Evolutionary conservation across 768 basidiomycete species (phyloP).

Genomic region (Fistulinella prunicolor): DNA sequence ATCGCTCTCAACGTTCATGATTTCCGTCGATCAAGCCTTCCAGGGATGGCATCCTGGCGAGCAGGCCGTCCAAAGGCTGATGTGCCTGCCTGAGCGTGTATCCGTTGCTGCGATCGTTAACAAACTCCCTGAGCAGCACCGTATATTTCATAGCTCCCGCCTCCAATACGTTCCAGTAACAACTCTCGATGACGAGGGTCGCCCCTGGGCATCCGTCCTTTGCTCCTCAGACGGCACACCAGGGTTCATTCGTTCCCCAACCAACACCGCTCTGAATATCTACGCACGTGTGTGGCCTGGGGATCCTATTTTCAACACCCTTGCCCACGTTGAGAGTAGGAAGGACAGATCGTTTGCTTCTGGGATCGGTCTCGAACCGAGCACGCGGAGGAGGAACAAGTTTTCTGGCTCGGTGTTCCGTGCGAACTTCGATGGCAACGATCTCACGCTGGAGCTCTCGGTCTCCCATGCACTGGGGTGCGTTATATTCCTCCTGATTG

Average conservation of each 20-base stretch:
- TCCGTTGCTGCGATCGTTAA: constrained; percentile 22
- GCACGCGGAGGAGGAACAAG: constrained; percentile 59
- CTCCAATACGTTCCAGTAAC: constrained; percentile 32
- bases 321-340: constrained; percentile 9
- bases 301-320: constrained; percentile 49
- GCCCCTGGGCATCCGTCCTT: constrained; percentile 35
- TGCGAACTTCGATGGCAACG: constrained; percentile 27
- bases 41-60: constrained; percentile 45
- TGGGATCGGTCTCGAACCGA: constrained; percentile 58
- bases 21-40: constrained; percentile 16
- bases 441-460: constrained; percentile 37
- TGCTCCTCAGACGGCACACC: constrained; percentile 26
- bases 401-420: constrained; percentile 49
- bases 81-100: constrained; percentile 24
- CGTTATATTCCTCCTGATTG: constrained; percentile 10
- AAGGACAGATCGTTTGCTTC: constrained; percentile 39
- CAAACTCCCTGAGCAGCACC: constrained; percentile 31
- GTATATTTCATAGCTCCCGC: constrained; percentile 30
- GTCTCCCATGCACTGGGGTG: constrained; percentile 63
- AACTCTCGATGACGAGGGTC: constrained; percentile 29
- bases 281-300: constrained; percentile 37
- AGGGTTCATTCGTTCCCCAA: constrained; percentile 29
- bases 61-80: constrained; percentile 24
- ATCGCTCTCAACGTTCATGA: background rate
- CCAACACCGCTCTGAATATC: constrained; percentile 19